phyloP scores from a whole-genome alignment of 2,329 filamentous ascomycete genomes.

The Alternaria alternata region DNA sequence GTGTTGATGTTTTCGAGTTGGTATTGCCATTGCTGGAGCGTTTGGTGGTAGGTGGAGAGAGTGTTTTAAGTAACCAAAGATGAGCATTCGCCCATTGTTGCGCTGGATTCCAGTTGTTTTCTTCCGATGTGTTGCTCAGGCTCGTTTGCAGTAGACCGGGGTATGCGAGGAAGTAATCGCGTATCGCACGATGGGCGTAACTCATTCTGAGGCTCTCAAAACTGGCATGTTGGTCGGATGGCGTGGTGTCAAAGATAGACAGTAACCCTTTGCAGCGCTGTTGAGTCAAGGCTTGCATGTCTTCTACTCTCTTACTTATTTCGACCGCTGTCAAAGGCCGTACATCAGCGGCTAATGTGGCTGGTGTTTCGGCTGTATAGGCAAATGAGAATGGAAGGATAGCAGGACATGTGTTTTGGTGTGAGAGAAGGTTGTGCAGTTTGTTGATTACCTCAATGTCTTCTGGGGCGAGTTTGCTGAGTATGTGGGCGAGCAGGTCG shows the following conservation, averaged over 20 bases:
- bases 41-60: conserved; percentile 8
- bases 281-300: conserved; percentile 28
- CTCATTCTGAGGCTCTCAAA: conserved; percentile 29
- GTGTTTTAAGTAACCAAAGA: conserved; percentile 33
- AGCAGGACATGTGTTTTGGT: conserved; percentile 27
- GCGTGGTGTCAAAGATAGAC: conserved; percentile 29
- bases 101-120: conserved; percentile 21
- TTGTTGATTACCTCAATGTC: conserved; percentile 31
- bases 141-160: conserved; percentile 17
- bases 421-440: conserved; percentile 34
- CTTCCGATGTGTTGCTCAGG: conserved; percentile 5
- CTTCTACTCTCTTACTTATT: conserved; percentile 23
- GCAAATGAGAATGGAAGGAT: conserved; percentile 39
- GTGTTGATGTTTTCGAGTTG: neutral
- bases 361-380: conserved; percentile 27
- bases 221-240: conserved; percentile 16
- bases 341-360: conserved; percentile 28
- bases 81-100: conserved; percentile 37
- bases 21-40: neutral
- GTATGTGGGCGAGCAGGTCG: conserved; percentile 35
- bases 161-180: conserved; percentile 29
- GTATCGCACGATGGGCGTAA: conserved; percentile 37
- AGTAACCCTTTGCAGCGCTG: conserved; percentile 33
- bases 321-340: conserved; percentile 30
- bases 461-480: conserved; percentile 28